Conservation (phyloP, 2,329 filamentous ascomycete genomes). For the Sordariomycetes sp. region DNA sequence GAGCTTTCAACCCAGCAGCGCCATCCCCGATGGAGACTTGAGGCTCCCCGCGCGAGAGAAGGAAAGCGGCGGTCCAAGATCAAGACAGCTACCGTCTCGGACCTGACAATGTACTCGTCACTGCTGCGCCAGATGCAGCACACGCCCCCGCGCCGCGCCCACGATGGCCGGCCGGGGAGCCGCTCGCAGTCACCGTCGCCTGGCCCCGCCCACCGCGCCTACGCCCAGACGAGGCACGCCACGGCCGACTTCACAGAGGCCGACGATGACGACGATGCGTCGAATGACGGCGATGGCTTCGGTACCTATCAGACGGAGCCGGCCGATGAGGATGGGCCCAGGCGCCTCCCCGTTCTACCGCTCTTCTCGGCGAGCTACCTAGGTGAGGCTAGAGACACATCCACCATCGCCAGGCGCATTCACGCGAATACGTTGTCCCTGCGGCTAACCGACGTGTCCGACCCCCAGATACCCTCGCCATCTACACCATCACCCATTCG, state of each 20-base stretch:
- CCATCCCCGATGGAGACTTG: slow-evolving; percentile 4
- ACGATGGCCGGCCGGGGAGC: background rate
- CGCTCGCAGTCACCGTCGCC: background rate
- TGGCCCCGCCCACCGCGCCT: slow-evolving; percentile 1
- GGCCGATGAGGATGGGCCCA: slow-evolving; percentile 6
- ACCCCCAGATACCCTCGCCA: slow-evolving; percentile 60
- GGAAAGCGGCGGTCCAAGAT: slow-evolving; percentile 2
- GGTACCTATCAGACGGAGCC: slow-evolving; percentile 9
- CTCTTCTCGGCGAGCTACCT: slow-evolving; percentile 71
- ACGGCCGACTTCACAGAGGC: slow-evolving; percentile 53
- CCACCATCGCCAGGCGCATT: background rate
- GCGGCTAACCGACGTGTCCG: background rate
- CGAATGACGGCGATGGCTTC: slow-evolving; percentile 18
- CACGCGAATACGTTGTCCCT: background rate
- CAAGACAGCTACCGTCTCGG: background rate
- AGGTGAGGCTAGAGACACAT: slow-evolving; percentile 30
- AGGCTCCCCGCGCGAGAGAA: background rate
- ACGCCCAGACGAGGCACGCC: slow-evolving; percentile 31
- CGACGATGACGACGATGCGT: slow-evolving; percentile 38
- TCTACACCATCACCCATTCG: slow-evolving; percentile 83
- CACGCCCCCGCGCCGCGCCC: slow-evolving; percentile 1
- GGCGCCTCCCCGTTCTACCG: slow-evolving; percentile 40
- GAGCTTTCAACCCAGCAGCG: background rate
- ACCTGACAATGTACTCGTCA: slow-evolving; percentile 4
- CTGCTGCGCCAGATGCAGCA: slow-evolving; percentile 3